Percentiles rank a stretch among this genome's conserved stretches.
These are phyloP conservation scores for Ceriops zippeliana DNA, from an alignment of 345 rosid genomes.

Conservation along the genomic window DNA sequence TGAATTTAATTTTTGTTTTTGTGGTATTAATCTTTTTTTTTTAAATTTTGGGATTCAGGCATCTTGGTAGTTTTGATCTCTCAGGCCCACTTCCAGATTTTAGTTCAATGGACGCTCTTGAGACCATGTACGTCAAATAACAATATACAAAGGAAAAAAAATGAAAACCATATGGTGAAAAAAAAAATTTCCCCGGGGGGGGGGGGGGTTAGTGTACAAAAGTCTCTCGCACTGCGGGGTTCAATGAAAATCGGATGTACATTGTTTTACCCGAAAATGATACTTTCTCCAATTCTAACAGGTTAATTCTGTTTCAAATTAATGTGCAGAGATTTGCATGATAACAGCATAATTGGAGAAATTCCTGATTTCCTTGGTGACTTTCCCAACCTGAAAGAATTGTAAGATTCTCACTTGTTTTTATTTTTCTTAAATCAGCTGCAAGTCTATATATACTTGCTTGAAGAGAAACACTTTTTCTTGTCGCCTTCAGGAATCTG, in stretches of 20 bases:
- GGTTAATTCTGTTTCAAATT: not conserved
- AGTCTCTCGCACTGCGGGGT: too few relatives aligned
- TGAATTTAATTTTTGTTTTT: too few relatives aligned
- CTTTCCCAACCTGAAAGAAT: constrained; percentile 5
- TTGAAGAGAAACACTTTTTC: too few relatives aligned
- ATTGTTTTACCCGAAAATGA: too few relatives aligned
- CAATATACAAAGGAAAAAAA: not conserved
- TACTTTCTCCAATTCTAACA: too few relatives aligned
- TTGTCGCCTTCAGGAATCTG: constrained; percentile 16
- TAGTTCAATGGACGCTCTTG: constrained; percentile 44
- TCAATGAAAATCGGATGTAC: too few relatives aligned
- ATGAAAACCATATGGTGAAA: too few relatives aligned
- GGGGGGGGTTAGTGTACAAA: too few relatives aligned
- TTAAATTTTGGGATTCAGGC: constrained; percentile 22
- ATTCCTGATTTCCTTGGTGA: constrained; percentile 29
- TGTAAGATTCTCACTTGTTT: constrained; percentile 16
- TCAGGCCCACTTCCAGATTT: constrained; percentile 44
- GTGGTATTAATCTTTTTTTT: too few relatives aligned
- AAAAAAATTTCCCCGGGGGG: too few relatives aligned
- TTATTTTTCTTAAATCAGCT: too few relatives aligned
- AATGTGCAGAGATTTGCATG: constrained; percentile 18
- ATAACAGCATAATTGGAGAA: constrained; percentile 20
- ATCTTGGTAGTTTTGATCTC: constrained; percentile 31
- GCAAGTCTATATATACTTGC: too few relatives aligned
- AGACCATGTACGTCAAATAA: constrained; percentile 30